These are phyloP conservation scores for Colletotrichum aenigma DNA, from an alignment of 2,329 filamentous ascomycete species.

Conservation along the genomic window DNA sequence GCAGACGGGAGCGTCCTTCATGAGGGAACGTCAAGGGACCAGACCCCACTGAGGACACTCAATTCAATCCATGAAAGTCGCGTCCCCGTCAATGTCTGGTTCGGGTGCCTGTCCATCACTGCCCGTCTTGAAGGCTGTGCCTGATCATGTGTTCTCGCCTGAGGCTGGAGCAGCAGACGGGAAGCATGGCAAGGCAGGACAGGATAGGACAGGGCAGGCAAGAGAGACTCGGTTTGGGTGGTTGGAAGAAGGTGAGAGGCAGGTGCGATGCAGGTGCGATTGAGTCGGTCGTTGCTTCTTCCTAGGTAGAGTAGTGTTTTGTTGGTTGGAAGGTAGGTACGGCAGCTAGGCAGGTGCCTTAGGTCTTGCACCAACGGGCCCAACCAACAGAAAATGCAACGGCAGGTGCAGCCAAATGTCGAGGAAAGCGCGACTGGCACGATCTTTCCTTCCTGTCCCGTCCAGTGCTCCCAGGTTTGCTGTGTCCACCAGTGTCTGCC, in stretches of 20 bases:
- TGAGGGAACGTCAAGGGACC: background rate
- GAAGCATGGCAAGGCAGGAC: background rate
- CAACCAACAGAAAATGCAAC: background rate
- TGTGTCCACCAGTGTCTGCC: background rate
- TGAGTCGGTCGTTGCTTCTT: background rate
- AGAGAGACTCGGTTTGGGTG: background rate
- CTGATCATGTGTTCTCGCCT: background rate
- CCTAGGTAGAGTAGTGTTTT: background rate
- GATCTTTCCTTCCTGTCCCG: background rate
- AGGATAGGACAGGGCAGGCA: background rate
- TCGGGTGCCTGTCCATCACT: background rate
- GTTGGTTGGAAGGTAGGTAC: background rate
- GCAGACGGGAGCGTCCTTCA: background rate
- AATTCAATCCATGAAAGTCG: background rate
- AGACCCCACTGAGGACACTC: background rate
- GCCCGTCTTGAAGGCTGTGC: background rate
- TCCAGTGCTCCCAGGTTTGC: background rate
- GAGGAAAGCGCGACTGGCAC: background rate
- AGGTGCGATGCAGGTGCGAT: background rate
- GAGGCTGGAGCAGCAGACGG: background rate
- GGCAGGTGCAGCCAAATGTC: background rate
- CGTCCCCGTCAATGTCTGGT: background rate
- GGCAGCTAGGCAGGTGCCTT: background rate
- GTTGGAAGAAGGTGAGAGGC: background rate
- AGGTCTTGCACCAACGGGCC: background rate